These are phyloP conservation scores for Cyathus striatus DNA, from an alignment of 768 basidiomycete species.

Conservation along the genomic window DNA sequence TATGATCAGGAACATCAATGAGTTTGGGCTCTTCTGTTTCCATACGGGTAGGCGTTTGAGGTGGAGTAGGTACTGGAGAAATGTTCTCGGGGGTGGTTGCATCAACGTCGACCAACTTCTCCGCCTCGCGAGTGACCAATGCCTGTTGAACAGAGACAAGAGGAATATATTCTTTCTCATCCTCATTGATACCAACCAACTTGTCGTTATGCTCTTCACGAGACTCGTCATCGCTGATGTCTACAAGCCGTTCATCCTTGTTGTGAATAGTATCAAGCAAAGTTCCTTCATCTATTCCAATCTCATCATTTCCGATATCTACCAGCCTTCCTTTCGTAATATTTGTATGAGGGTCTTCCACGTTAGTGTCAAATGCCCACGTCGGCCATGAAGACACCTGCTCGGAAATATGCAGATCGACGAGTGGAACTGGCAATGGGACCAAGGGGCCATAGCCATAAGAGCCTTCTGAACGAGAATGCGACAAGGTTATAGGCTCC, in stretches of 20 bases:
- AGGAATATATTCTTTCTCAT: neutral
- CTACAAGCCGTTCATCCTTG: neutral
- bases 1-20: neutral
- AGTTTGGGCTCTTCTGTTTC: neutral
- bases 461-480: neutral
- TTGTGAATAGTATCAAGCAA: neutral
- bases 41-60: neutral
- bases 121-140: neutral
- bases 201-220: too few relatives aligned
- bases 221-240: too few relatives aligned
- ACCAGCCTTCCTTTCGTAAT: too few relatives aligned
- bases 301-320: neutral
- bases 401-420: too few relatives aligned
- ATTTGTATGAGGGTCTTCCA: too few relatives aligned
- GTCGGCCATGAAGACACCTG: too few relatives aligned
- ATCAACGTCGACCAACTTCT: slow-evolving; percentile 2
- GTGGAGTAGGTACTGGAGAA: too few relatives aligned
- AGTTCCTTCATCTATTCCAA: neutral
- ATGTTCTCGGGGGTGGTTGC: neutral
- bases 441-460: neutral
- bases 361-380: too few relatives aligned
- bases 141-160: neutral
- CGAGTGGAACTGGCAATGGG: neutral
- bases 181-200: too few relatives aligned
- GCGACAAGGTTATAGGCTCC: neutral